phyloP scores from a whole-genome alignment of 2,329 filamentous ascomycete genomes.

The Fusarium cicatricum region DNA sequence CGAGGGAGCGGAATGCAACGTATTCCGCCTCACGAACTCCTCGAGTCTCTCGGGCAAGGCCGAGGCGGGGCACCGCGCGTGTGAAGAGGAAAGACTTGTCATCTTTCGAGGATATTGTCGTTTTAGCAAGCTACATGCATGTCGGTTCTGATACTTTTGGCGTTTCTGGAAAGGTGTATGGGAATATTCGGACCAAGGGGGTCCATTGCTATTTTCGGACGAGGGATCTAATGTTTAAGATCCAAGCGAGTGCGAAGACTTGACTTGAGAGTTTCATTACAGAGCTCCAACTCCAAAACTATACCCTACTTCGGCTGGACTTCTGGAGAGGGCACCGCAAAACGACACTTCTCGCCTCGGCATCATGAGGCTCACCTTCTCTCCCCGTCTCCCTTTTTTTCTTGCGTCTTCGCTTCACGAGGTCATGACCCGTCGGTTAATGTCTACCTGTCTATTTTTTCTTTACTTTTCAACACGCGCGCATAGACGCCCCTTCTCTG shows the following conservation, averaged over 20 bases:
- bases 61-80: slow-evolving; percentile 60
- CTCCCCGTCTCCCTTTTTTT: slow-evolving; percentile 17
- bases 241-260: slow-evolving; percentile 21
- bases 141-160: slow-evolving; percentile 43
- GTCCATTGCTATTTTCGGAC: slow-evolving; percentile 30
- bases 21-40: slow-evolving; percentile 68
- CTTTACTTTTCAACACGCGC: slow-evolving; percentile 17
- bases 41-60: slow-evolving; percentile 61
- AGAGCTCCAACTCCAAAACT: slow-evolving; percentile 16
- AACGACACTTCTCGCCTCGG: slow-evolving; percentile 11
- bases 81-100: slow-evolving; percentile 45
- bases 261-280: slow-evolving; percentile 12
- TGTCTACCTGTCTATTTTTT: slow-evolving; percentile 46
- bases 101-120: slow-evolving; percentile 19
- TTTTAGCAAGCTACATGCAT: slow-evolving; percentile 44
- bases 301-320: slow-evolving; percentile 37
- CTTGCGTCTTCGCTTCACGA: slow-evolving; percentile 43
- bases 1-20: slow-evolving; percentile 65
- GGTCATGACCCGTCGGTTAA: slow-evolving; percentile 47
- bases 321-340: slow-evolving; percentile 24
- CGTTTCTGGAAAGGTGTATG: slow-evolving; percentile 49
- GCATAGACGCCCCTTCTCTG: slow-evolving; percentile 26
- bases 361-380: slow-evolving; percentile 14
- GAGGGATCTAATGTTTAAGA: slow-evolving; percentile 24
- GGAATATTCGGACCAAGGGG: slow-evolving; percentile 30